These are phyloP conservation scores for Neonectria magnoliae DNA, from an alignment of 2,329 filamentous ascomycete species.

Conservation along the genomic window DNA sequence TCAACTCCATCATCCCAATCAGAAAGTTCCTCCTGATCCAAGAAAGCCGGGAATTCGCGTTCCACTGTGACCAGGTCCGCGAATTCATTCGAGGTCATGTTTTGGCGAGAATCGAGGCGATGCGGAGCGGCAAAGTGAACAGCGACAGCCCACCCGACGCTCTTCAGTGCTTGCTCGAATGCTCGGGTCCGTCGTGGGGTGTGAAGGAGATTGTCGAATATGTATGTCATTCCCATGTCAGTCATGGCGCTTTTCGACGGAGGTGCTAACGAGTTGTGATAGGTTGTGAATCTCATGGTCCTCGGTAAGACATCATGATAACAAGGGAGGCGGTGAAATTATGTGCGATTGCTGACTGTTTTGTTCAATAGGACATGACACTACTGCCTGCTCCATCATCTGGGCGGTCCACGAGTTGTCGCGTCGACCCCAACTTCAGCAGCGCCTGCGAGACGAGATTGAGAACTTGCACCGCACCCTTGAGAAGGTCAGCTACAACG, in stretches of 20 bases:
- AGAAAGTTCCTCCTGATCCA: conserved; percentile 49
- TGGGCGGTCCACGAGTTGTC: conserved; percentile 56
- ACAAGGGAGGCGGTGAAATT: neutral
- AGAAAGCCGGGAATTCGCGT: conserved; percentile 49
- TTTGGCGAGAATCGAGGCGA: conserved; percentile 9
- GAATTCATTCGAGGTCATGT: conserved; percentile 41
- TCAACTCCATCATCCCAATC: conserved; percentile 49
- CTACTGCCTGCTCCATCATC: conserved; percentile 54
- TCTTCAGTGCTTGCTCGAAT: conserved; percentile 50
- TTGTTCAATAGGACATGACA: conserved; percentile 50
- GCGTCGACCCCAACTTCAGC: conserved; percentile 48
- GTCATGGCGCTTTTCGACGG: neutral
- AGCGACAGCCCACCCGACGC: conserved; percentile 27
- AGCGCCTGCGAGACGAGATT: conserved; percentile 52
- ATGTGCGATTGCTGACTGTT: neutral
- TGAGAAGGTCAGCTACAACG: conserved; percentile 25
- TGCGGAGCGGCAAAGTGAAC: conserved; percentile 5
- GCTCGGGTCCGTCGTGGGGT: conserved; percentile 37
- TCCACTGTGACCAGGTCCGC: conserved; percentile 43
- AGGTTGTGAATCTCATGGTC: conserved; percentile 56
- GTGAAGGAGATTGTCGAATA: conserved; percentile 44
- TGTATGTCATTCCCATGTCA: conserved; percentile 15
- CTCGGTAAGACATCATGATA: conserved; percentile 44
- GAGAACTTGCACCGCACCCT: conserved; percentile 26
- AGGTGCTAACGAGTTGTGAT: conserved; percentile 44